phyloP scores from a whole-genome alignment of 352 stramenopile species.

The Phytopythium vexans region DNA sequence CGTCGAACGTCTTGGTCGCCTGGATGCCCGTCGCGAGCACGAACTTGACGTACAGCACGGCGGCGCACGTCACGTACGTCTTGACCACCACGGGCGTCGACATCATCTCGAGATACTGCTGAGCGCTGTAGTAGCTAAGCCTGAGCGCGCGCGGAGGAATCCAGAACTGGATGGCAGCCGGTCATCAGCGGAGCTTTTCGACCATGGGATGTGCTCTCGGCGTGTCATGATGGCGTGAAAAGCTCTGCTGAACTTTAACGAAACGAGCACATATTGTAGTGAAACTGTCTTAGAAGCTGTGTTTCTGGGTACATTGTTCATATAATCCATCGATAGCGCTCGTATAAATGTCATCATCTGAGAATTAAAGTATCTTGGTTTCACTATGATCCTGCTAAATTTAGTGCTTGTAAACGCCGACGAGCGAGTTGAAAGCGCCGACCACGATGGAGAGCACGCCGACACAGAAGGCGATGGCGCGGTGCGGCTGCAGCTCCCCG shows the following conservation, averaged over 20 bases:
- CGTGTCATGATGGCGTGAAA: slow-evolving; percentile 24
- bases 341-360: not conserved
- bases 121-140: slow-evolving; percentile 6
- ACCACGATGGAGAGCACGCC: slow-evolving; percentile 9
- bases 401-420: slow-evolving; percentile 3
- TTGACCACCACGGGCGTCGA: slow-evolving; percentile 34
- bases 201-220: not conserved
- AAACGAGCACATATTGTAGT: slow-evolving; percentile 5
- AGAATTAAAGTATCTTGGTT: not conserved
- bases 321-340: not conserved
- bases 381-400: not conserved
- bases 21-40: slow-evolving; percentile 42
- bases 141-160: slow-evolving; percentile 9
- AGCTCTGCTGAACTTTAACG: slow-evolving; percentile 10
- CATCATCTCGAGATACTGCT: slow-evolving; percentile 10
- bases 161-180: not conserved
- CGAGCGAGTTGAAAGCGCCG: slow-evolving; percentile 14
- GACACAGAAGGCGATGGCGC: slow-evolving; percentile 19
- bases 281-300: too few species aligned
- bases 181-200: not conserved
- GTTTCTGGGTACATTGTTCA: not conserved
- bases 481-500: slow-evolving; percentile 32
- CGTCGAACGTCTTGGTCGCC: slow-evolving; percentile 43
- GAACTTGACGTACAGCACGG: slow-evolving; percentile 70
- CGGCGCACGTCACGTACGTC: slow-evolving; percentile 46